These are phyloP conservation scores for Circinella umbellata DNA, from an alignment of 371 early-diverging fungal species.

Conservation along the genomic window DNA sequence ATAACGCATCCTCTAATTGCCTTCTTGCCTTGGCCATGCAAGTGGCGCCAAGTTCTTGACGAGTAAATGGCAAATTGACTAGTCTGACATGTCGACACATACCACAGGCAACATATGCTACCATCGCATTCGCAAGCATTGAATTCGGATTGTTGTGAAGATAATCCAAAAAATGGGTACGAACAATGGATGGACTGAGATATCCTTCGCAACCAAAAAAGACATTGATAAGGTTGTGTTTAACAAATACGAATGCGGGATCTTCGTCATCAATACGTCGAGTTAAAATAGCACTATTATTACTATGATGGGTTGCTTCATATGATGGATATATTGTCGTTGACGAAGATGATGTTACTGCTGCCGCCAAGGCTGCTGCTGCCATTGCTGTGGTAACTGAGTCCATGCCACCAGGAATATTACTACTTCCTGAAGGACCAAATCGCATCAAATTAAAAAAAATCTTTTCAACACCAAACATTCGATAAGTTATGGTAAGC, in stretches of 20 bases:
- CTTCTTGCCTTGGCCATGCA: conserved; percentile 30
- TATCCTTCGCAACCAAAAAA: conserved; percentile 35
- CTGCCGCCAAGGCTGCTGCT: too few species aligned
- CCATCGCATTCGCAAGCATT: conserved; percentile 36
- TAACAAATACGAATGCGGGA: neutral
- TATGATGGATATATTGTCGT: too few species aligned
- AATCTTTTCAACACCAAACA: conserved; percentile 4
- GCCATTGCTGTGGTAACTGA: too few species aligned
- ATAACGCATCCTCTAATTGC: conserved; percentile 31
- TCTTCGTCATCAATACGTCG: neutral
- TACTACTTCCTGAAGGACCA: neutral
- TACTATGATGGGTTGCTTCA: too few species aligned
- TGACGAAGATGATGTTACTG: too few species aligned
- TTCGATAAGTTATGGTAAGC: neutral
- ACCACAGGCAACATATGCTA: conserved; percentile 19
- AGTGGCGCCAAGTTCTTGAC: conserved; percentile 26
- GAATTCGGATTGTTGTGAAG: conserved; percentile 27
- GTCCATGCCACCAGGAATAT: too few species aligned
- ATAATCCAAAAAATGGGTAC: conserved; percentile 27
- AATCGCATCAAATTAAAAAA: neutral
- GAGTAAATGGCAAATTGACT: conserved; percentile 2
- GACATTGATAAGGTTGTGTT: conserved; percentile 18
- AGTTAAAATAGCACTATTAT: too few species aligned
- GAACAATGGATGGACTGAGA: conserved; percentile 29
- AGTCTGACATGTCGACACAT: conserved; percentile 5